Conservation (phyloP, 306 rosid species). For the Arachis stenosperma region DNA sequence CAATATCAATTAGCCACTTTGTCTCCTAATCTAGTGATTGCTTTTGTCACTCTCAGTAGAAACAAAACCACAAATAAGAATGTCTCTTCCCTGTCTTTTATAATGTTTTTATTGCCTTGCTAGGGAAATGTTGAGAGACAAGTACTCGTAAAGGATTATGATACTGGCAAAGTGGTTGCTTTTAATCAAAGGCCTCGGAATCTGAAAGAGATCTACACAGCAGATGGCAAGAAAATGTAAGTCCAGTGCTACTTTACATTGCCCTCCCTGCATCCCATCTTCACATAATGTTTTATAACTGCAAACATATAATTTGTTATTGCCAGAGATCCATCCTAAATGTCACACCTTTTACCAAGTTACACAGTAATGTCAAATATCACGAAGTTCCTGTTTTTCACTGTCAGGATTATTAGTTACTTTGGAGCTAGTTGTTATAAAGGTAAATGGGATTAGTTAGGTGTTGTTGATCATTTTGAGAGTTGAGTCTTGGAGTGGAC, state of each 20-base stretch:
- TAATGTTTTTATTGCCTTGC: conserved; percentile 37
- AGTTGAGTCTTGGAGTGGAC: too few relatives aligned
- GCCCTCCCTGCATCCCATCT: conserved; percentile 3
- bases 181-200: conserved; percentile 72
- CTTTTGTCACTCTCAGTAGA: conserved; percentile 1
- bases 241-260: conserved; percentile 34
- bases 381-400: not conserved
- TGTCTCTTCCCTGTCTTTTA: conserved; percentile 6
- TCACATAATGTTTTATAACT: conserved; percentile 20
- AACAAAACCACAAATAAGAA: conserved; percentile 17
- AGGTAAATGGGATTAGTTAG: too few relatives aligned
- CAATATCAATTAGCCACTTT: conserved; percentile 16
- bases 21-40: conserved; percentile 20
- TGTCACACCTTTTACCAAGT: conserved; percentile 21
- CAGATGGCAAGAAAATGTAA: conserved; percentile 74
- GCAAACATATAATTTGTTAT: conserved; percentile 8
- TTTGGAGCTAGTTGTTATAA: too few relatives aligned
- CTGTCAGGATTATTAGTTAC: too few relatives aligned
- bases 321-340: conserved; percentile 4
- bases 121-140: conserved; percentile 88
- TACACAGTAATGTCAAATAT: conserved; percentile 8
- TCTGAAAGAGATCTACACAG: conserved; percentile 78
- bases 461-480: too few relatives aligned
- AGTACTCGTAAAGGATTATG: conserved; percentile 78
- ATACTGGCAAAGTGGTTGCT: conserved; percentile 74